Conservation (phyloP, 805 yeast species). For the Zygosaccharomyces pseudorouxii region DNA sequence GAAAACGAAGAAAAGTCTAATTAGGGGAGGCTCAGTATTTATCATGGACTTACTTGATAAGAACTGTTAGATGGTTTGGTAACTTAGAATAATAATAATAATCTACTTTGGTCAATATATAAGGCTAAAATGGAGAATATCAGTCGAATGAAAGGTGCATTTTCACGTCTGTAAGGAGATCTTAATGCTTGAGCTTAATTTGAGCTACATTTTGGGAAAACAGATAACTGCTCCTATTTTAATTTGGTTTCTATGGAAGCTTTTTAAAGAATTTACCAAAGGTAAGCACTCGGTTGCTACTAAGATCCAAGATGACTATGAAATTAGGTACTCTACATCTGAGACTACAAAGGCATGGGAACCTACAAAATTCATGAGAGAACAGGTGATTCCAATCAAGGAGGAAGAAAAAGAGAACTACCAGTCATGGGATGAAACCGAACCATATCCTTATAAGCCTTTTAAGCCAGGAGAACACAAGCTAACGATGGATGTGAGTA, state of each 20-base stretch:
- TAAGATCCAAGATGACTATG: background rate
- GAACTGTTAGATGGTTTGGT: background rate
- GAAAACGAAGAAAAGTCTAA: background rate
- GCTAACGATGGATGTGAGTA: slow-evolving; percentile 58
- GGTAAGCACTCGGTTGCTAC: background rate
- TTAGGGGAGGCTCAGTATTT: background rate
- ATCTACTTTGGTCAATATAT: background rate
- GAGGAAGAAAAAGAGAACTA: slow-evolving; percentile 10
- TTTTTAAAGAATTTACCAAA: background rate
- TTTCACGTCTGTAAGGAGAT: slow-evolving; percentile 44
- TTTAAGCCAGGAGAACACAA: slow-evolving; percentile 57
- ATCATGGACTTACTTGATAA: background rate
- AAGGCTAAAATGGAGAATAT: background rate
- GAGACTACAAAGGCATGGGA: slow-evolving; percentile 8
- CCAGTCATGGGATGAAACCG: slow-evolving; percentile 37
- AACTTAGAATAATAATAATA: background rate
- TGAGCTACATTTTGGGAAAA: slow-evolving; percentile 35
- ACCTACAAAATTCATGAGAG: slow-evolving; percentile 34
- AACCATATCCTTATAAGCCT: slow-evolving; percentile 50
- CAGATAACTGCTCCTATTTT: slow-evolving; percentile 18
- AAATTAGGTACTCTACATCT: background rate
- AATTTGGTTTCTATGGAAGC: background rate
- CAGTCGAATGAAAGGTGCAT: slow-evolving; percentile 40
- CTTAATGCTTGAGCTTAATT: background rate
- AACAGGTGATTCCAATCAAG: slow-evolving; percentile 29